Percentiles rank a stretch among this genome's conserved stretches.
These are phyloP conservation scores for Selenicereus undatus DNA, from an alignment of 148 eudicot genomes.

Conservation along the genomic window DNA sequence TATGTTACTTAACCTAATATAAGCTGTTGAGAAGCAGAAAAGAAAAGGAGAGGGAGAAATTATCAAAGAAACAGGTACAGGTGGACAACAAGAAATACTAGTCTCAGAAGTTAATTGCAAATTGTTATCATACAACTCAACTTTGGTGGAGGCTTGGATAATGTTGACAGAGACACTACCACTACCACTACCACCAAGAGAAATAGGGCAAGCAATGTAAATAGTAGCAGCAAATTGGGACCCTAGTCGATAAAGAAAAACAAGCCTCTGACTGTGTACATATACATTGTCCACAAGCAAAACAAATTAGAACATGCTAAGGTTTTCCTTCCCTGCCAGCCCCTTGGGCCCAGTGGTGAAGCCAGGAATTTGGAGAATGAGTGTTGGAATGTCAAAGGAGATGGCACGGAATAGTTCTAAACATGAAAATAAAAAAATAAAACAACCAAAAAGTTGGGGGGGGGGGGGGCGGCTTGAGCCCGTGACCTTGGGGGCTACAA, in stretches of 20 bases:
- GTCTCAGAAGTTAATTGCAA: constrained; percentile 7
- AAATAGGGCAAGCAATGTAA: constrained; percentile 6
- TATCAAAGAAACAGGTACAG: neutral
- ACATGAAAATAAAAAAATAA: too few relatives aligned
- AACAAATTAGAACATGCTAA: neutral
- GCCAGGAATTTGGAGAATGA: too few relatives aligned
- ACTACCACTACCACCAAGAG: neutral
- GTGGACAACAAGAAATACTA: constrained; percentile 1
- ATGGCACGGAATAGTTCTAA: too few relatives aligned
- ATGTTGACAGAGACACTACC: constrained; percentile 14
- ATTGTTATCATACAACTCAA: constrained; percentile 12
- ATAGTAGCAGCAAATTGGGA: constrained; percentile 13
- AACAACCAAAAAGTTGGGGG: too few relatives aligned
- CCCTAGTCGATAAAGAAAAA: neutral
- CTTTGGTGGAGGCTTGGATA: constrained; percentile 4
- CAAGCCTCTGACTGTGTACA: neutral
- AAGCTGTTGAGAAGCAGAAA: neutral
- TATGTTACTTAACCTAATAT: constrained; percentile 11
- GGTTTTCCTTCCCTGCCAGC: neutral
- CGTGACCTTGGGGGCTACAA: too few relatives aligned
- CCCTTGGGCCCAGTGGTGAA: neutral
- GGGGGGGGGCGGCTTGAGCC: too few relatives aligned
- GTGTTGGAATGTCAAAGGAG: too few relatives aligned
- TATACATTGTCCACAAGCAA: neutral
- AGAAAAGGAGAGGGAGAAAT: neutral